Evolutionary conservation across 805 yeast genomes (phyloP).

Genomic region (Yarrowia sp.): DNA sequence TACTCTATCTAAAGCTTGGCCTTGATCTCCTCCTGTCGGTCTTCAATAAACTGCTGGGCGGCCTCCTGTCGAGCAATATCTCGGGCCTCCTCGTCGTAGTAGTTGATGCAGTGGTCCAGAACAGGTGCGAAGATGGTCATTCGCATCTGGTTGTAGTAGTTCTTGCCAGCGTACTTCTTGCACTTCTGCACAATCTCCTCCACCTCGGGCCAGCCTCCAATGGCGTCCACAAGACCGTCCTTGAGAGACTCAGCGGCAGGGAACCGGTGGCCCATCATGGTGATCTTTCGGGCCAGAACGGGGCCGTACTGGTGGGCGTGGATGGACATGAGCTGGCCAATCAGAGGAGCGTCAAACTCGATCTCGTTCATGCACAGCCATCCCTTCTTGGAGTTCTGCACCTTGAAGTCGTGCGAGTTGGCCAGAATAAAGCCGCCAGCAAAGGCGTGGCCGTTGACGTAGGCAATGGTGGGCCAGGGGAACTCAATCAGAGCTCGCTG

Average conservation of each 20-base stretch:
- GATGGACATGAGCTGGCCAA: slow-evolving; percentile 39
- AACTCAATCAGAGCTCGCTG: slow-evolving; percentile 38
- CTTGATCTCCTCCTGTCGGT: slow-evolving; percentile 13
- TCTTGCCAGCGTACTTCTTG: slow-evolving; percentile 13
- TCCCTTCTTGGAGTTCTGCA: slow-evolving; percentile 42
- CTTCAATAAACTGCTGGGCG: slow-evolving; percentile 13
- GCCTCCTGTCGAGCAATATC: slow-evolving; percentile 22
- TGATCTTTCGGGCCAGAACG: slow-evolving; percentile 34
- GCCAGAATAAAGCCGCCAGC: slow-evolving; percentile 44
- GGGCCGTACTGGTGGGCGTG: slow-evolving; percentile 37
- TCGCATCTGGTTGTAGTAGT: slow-evolving; percentile 24
- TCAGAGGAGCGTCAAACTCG: slow-evolving; percentile 41
- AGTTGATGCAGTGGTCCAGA: slow-evolving; percentile 17
- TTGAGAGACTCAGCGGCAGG: slow-evolving; percentile 35
- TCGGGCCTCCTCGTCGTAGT: slow-evolving; percentile 10
- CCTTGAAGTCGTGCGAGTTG: slow-evolving; percentile 40
- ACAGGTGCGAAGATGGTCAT: slow-evolving; percentile 16
- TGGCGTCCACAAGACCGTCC: slow-evolving; percentile 36
- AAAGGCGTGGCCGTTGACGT: slow-evolving; percentile 43
- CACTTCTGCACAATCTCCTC: slow-evolving; percentile 34
- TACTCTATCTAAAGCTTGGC: not conserved
- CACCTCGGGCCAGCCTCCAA: slow-evolving; percentile 39
- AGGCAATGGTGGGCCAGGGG: slow-evolving; percentile 43
- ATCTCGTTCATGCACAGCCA: slow-evolving; percentile 43
- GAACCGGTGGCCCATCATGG: slow-evolving; percentile 39